Evolutionary conservation across 768 basidiomycete genomes (phyloP).

Genomic region (Cantharellus anzutake): DNA sequence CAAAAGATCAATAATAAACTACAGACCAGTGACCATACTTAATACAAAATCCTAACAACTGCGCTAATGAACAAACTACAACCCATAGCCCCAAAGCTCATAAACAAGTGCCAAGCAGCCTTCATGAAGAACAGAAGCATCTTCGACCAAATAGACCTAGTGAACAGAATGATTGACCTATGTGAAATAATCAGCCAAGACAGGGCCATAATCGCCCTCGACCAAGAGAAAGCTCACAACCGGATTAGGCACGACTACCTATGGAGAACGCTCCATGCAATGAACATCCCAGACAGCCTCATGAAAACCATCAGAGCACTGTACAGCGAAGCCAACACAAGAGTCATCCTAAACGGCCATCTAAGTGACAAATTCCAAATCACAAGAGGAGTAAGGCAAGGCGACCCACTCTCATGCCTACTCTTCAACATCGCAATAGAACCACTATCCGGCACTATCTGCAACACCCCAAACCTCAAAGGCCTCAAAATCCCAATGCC

Average conservation of each 20-base stretch:
- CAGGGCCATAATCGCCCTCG: constrained; percentile 6
- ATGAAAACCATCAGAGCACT: constrained; percentile 12
- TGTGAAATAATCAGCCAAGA: constrained; percentile 9
- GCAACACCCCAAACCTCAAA: neutral
- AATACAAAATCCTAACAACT: constrained; percentile 14
- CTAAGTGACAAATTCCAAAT: constrained; percentile 1
- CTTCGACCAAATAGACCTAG: constrained; percentile 8
- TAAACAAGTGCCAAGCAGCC: constrained; percentile 10
- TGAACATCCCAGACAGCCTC: constrained; percentile 8
- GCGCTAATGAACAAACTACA: constrained; percentile 2
- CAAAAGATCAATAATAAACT: constrained; percentile 7
- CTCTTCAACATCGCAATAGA: constrained; percentile 13
- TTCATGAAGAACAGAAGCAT: constrained; percentile 10
- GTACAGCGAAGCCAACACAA: constrained; percentile 8
- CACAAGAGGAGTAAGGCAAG: constrained; percentile 11
- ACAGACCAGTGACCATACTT: constrained; percentile 12
- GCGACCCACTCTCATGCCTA: constrained; percentile 13
- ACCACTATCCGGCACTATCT: constrained; percentile 6
- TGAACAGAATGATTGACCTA: constrained; percentile 5
- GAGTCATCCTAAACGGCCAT: constrained; percentile 9
- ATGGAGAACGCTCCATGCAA: constrained; percentile 3
- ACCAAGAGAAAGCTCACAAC: constrained; percentile 14
- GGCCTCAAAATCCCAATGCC: neutral
- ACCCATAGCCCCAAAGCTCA: neutral
- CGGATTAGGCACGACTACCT: constrained; percentile 11